Percentiles rank a stretch among this genome's conserved stretches.
Evolutionary conservation across 257 asterid genomes (phyloP).

Genomic region (Lantana camara): DNA sequence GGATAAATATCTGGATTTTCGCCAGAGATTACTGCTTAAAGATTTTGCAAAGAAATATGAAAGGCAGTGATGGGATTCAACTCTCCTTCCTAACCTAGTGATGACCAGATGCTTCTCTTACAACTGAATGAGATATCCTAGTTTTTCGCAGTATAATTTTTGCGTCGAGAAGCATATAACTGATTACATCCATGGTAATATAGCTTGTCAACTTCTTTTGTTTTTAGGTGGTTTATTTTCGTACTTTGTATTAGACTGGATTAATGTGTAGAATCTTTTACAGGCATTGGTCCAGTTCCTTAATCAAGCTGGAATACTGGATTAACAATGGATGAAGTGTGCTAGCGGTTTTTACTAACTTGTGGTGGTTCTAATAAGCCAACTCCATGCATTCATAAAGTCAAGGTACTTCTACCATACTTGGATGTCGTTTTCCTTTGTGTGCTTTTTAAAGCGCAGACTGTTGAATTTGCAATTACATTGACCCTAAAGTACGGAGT

Average conservation of each 20-base stretch:
- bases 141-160: too few relatives aligned
- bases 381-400: too few relatives aligned
- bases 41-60: conserved; percentile 81
- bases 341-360: too few relatives aligned
- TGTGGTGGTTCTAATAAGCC: too few relatives aligned
- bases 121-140: conserved; percentile 2
- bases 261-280: conserved; percentile 1
- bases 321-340: too few relatives aligned
- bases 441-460: too few relatives aligned
- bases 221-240: conserved; percentile 8
- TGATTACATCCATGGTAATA: conserved; percentile 31
- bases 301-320: conserved; percentile 34
- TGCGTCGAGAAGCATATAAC: conserved; percentile 7
- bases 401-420: too few relatives aligned
- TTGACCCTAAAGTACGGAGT: too few relatives aligned
- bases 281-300: conserved; percentile 27
- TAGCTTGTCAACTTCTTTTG: conserved; percentile 18
- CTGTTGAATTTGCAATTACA: too few relatives aligned
- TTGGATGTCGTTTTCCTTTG: too few relatives aligned
- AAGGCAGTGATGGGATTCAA: conserved; percentile 43
- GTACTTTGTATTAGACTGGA: conserved; percentile 3
- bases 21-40: conserved; percentile 79
- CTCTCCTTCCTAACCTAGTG: conserved; percentile 18
- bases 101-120: conserved; percentile 11
- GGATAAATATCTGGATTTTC: conserved; percentile 82